Conservation (phyloP, 257 asterid genomes). For the Nicotiana otophora region DNA sequence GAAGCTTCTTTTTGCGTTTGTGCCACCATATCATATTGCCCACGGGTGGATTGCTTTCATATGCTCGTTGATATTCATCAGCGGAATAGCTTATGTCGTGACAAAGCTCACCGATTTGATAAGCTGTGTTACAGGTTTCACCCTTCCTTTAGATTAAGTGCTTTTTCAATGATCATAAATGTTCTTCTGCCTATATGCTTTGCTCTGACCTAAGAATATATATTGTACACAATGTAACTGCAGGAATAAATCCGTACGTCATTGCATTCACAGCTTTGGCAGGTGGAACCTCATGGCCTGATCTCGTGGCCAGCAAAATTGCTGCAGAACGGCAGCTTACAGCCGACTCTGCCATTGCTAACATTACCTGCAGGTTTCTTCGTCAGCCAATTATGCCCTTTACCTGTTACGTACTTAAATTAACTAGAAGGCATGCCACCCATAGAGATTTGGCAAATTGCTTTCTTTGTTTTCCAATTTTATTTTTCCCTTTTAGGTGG, state of each 20-base stretch:
- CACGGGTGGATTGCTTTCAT: constrained; percentile 93
- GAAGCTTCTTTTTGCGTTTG: constrained; percentile 78
- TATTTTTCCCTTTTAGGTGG: neutral
- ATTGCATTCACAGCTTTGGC: constrained; percentile 92
- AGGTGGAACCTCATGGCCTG: constrained; percentile 96
- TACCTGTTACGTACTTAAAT: neutral
- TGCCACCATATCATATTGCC: constrained; percentile 87
- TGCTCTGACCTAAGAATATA: neutral
- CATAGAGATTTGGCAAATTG: neutral
- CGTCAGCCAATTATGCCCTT: neutral
- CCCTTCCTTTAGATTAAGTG: neutral
- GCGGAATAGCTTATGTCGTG: constrained; percentile 79
- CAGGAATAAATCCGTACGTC: constrained; percentile 68
- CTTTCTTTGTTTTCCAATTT: neutral
- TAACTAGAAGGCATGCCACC: neutral
- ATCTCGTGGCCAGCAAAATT: constrained; percentile 93
- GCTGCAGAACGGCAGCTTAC: constrained; percentile 94
- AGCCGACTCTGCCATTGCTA: constrained; percentile 95
- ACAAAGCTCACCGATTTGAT: constrained; percentile 75
- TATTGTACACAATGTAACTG: constrained; percentile 6
- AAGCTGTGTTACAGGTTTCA: constrained; percentile 80
- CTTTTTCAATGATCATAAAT: neutral
- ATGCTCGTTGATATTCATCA: constrained; percentile 62
- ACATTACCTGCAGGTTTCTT: constrained; percentile 84
- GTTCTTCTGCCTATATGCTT: neutral